These are phyloP conservation scores for Theileria orientalis DNA, from an alignment of 169 alveolate genomes.

Conservation along the genomic window DNA sequence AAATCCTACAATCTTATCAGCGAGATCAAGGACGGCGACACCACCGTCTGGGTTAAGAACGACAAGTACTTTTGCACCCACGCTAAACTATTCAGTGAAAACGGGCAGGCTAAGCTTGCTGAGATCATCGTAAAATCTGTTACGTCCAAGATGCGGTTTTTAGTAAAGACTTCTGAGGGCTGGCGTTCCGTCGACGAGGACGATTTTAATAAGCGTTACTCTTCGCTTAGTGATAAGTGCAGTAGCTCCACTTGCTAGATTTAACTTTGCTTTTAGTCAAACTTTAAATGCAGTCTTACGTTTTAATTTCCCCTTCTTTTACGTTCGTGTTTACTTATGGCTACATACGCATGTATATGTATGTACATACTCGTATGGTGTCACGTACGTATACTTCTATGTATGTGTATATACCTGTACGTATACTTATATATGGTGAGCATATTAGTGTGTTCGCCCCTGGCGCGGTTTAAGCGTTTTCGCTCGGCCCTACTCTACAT, in stretches of 20 bases:
- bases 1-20: background rate
- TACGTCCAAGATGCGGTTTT: background rate
- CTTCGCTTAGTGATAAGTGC: background rate
- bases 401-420: too few relatives aligned
- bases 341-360: too few relatives aligned
- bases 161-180: background rate
- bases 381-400: too few relatives aligned
- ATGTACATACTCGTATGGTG: too few relatives aligned
- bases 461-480: too few relatives aligned
- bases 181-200: conserved; percentile 3
- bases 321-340: too few relatives aligned
- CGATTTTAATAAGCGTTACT: background rate
- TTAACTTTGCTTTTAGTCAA: background rate
- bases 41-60: background rate
- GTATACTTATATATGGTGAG: too few relatives aligned
- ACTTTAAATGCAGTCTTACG: background rate
- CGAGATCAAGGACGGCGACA: background rate
- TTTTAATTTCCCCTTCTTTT: too few relatives aligned
- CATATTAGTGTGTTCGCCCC: too few relatives aligned
- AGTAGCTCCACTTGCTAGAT: conserved; percentile 1
- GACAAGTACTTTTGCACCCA: background rate
- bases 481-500: too few relatives aligned
- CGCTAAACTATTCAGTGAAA: background rate
- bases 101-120: background rate
- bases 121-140: background rate